Evolutionary conservation across 495 filamentous ascomycete genomes (phyloP).

Genomic region (Aspergillus biplanus): DNA sequence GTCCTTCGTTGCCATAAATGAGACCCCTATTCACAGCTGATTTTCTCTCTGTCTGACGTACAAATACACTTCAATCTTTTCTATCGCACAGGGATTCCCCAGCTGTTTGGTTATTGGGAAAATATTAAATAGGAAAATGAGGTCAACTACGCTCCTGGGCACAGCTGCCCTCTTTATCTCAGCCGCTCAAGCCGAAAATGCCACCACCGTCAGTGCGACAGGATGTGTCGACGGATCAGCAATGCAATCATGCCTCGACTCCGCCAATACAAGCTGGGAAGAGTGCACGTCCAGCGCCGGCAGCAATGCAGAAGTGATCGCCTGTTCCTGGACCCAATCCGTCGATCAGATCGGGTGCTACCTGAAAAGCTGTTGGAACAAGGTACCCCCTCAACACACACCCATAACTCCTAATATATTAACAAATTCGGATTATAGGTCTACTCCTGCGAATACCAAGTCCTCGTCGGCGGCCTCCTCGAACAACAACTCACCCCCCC

Average conservation of each 20-base stretch:
- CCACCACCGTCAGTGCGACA: slow-evolving; percentile 1
- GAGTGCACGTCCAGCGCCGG: not conserved
- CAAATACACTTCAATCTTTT: no score
- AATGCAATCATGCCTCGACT: slow-evolving; percentile 9
- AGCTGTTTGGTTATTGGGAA: no score
- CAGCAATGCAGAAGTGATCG: not conserved
- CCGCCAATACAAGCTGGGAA: slow-evolving; percentile 3
- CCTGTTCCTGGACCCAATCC: slow-evolving; percentile 1
- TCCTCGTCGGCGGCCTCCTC: slow-evolving; percentile 7
- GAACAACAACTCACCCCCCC: slow-evolving; percentile 2
- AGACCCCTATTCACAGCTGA: no score
- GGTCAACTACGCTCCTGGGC: not conserved
- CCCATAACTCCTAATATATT: not conserved
- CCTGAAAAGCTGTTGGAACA: slow-evolving; percentile 5
- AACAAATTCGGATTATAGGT: not conserved
- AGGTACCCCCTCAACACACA: no score
- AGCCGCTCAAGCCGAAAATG: not conserved
- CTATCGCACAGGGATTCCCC: no score
- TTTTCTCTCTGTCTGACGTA: no score
- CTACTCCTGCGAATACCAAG: slow-evolving; percentile 10
- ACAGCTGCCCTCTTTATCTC: not conserved
- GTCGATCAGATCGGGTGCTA: slow-evolving; percentile 8
- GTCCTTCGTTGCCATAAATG: no score
- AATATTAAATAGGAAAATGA: no score
- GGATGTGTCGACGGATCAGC: not conserved